Conservation (phyloP, 1,284 basidiomycete genomes). For the Trichosporon sp. region DNA sequence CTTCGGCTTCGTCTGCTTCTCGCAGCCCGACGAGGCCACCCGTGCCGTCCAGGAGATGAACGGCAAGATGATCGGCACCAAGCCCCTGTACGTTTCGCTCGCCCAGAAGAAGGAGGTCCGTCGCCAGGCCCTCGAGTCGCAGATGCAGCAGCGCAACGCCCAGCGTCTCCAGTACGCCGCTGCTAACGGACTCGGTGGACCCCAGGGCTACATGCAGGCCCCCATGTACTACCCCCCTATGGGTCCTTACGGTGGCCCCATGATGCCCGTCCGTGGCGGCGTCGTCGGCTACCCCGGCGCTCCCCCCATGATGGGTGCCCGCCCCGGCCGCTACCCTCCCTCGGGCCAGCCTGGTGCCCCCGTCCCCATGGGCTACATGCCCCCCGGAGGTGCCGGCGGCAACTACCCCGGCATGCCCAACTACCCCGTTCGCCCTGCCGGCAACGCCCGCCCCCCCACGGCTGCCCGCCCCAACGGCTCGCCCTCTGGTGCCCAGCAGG, state of each 20-base stretch:
- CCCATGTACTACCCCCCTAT: slow-evolving; percentile 80
- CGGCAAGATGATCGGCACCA: slow-evolving; percentile 99
- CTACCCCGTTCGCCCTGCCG: slow-evolving; percentile 40
- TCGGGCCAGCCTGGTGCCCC: slow-evolving; percentile 56
- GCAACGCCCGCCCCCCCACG: slow-evolving; percentile 36
- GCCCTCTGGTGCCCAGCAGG: slow-evolving; percentile 48
- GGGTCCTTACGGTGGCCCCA: slow-evolving; percentile 57
- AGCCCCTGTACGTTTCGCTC: slow-evolving; percentile 97
- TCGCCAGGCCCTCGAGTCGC: slow-evolving; percentile 96
- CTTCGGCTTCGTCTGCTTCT: slow-evolving; percentile 99
- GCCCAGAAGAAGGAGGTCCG: slow-evolving; percentile 98
- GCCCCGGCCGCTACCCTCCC: slow-evolving; percentile 68
- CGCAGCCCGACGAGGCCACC: slow-evolving; percentile 96
- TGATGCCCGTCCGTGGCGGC: slow-evolving; percentile 55
- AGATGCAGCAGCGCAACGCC: slow-evolving; percentile 87
- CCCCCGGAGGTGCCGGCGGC: slow-evolving; percentile 59
- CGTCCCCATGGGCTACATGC: slow-evolving; percentile 42
- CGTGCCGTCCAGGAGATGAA: slow-evolving; percentile 99
- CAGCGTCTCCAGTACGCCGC: slow-evolving; percentile 92
- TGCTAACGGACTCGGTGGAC: slow-evolving; percentile 70
- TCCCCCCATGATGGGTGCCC: slow-evolving; percentile 70
- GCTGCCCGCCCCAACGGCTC: slow-evolving; percentile 52
- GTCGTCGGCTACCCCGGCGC: slow-evolving; percentile 55
- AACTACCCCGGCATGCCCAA: slow-evolving; percentile 50
- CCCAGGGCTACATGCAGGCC: slow-evolving; percentile 67